phyloP scores from a whole-genome alignment of 352 stramenopile genomes.

The Pythium rhizo-oryzae region DNA sequence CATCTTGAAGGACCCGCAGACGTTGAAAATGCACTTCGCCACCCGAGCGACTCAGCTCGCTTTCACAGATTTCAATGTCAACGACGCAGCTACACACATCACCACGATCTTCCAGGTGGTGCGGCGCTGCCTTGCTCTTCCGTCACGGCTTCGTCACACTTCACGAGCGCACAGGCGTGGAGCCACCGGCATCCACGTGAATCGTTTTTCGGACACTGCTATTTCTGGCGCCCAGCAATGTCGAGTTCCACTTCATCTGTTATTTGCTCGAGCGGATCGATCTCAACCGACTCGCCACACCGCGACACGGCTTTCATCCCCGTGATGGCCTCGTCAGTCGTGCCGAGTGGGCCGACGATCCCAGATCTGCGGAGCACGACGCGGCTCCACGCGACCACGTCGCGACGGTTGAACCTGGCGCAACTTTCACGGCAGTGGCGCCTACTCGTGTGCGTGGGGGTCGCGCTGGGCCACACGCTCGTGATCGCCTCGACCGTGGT shows the following conservation, averaged over 20 bases:
- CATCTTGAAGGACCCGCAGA: too few relatives aligned
- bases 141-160: too few relatives aligned
- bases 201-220: not conserved
- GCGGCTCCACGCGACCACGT: not conserved
- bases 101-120: too few relatives aligned
- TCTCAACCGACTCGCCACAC: not conserved
- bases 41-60: too few relatives aligned
- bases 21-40: too few relatives aligned
- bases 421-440: not conserved
- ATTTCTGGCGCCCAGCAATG: not conserved
- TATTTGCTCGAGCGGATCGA: not conserved
- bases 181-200: too few relatives aligned
- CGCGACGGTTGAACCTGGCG: not conserved
- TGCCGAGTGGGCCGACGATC: not conserved
- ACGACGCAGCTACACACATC: too few relatives aligned
- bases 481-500: conserved; percentile 3
- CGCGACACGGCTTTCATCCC: not conserved
- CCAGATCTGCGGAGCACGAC: too few relatives aligned
- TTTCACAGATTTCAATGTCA: too few relatives aligned
- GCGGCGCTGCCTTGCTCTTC: too few relatives aligned
- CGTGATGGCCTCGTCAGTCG: not conserved
- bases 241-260: not conserved
- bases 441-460: not conserved
- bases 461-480: conserved; percentile 5
- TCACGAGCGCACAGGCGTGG: too few relatives aligned